Conservation (phyloP, 306 rosid genomes). For the Medicago arabica region DNA sequence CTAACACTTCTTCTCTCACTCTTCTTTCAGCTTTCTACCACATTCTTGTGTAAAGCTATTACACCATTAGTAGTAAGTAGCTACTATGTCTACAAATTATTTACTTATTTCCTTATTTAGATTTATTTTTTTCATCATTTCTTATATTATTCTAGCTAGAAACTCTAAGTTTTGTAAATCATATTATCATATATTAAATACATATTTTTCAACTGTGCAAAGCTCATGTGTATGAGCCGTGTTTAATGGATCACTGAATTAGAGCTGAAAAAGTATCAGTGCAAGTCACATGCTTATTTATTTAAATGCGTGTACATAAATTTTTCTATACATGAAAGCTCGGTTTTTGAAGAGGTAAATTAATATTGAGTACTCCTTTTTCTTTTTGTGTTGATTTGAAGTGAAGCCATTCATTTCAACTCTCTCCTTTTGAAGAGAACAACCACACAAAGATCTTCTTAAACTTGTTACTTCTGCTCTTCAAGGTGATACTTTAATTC, state of each 20-base stretch:
- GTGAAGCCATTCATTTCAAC: conserved; percentile 18
- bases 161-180: too few relatives aligned
- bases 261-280: conserved; percentile 41
- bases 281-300: conserved; percentile 39
- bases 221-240: conserved; percentile 66
- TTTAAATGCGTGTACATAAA: conserved; percentile 46
- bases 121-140: too few relatives aligned
- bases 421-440: conserved; percentile 35
- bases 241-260: conserved; percentile 71
- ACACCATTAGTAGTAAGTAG: too few relatives aligned
- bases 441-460: conserved; percentile 27
- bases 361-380: conserved; percentile 29
- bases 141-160: too few relatives aligned
- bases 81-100: not conserved
- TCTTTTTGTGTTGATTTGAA: conserved; percentile 15
- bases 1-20: too few relatives aligned
- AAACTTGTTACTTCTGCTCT: conserved; percentile 25
- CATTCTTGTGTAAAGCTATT: too few relatives aligned
- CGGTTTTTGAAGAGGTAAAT: not conserved
- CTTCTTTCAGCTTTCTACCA: too few relatives aligned
- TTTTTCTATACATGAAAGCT: conserved; percentile 45
- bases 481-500: conserved; percentile 41
- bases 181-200: not conserved
- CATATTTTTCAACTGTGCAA: conserved; percentile 7
- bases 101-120: too few relatives aligned